Evolutionary conservation across 768 basidiomycete species (phyloP).

Genomic region (Leucogyrophana mollusca): DNA sequence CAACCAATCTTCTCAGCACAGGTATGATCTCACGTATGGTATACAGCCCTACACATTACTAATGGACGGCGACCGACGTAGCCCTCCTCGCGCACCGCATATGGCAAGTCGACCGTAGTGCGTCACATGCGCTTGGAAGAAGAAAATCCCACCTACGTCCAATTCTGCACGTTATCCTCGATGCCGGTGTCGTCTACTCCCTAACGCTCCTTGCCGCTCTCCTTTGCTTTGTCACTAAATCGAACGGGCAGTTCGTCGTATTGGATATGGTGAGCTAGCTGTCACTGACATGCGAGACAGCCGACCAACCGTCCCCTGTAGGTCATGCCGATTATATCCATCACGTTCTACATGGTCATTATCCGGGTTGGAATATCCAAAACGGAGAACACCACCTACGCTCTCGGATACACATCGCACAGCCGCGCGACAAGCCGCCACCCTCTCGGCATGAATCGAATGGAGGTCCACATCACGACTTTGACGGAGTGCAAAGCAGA

Average conservation of each 20-base stretch:
- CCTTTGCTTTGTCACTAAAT: slow-evolving; percentile 23
- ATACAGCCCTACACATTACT: not conserved
- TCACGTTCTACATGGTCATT: slow-evolving; percentile 43
- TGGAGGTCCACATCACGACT: slow-evolving; percentile 13
- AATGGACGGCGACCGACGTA: too few relatives aligned
- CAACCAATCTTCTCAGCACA: slow-evolving; percentile 32
- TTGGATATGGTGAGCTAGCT: slow-evolving; percentile 31
- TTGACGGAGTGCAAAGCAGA: slow-evolving; percentile 4
- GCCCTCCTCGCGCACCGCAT: slow-evolving; percentile 30
- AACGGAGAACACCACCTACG: not conserved
- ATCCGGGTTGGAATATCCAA: slow-evolving; percentile 31
- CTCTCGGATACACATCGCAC: too few relatives aligned
- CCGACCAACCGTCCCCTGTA: slow-evolving; percentile 8
- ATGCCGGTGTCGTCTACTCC: slow-evolving; percentile 38
- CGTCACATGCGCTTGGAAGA: slow-evolving; percentile 11
- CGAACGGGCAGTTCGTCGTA: slow-evolving; percentile 33
- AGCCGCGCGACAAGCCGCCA: too few relatives aligned
- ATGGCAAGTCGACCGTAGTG: slow-evolving; percentile 23
- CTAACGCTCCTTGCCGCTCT: slow-evolving; percentile 32
- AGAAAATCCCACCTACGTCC: slow-evolving; percentile 16
- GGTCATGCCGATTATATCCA: slow-evolving; percentile 39
- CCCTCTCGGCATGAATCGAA: not conserved
- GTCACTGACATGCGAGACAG: not conserved
- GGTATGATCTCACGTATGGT: slow-evolving; percentile 15
- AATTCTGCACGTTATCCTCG: slow-evolving; percentile 31